Evolutionary conservation across 2,329 filamentous ascomycete genomes (phyloP).

Genomic region (Fusarium napiforme): DNA sequence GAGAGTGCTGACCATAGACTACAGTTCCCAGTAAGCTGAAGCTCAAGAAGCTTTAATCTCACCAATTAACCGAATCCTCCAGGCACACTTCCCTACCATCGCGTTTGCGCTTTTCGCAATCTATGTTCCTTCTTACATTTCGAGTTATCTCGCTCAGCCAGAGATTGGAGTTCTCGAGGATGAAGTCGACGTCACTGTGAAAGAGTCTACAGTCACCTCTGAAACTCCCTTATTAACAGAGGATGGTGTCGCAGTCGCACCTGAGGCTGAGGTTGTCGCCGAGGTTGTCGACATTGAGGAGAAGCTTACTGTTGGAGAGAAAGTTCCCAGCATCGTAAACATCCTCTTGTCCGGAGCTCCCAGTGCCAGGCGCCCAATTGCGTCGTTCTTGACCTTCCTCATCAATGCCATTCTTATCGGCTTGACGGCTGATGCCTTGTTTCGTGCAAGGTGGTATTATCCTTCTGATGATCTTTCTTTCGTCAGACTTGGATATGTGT

Average conservation of each 20-base stretch:
- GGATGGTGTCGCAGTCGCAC: slow-evolving; percentile 45
- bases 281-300: slow-evolving; percentile 72
- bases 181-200: slow-evolving; percentile 66
- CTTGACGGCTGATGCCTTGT: slow-evolving; percentile 81
- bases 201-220: slow-evolving; percentile 54
- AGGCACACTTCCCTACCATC: slow-evolving; percentile 60
- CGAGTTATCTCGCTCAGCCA: slow-evolving; percentile 66
- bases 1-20: slow-evolving; percentile 20
- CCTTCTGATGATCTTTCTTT: slow-evolving; percentile 83
- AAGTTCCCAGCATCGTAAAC: slow-evolving; percentile 65
- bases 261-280: slow-evolving; percentile 51
- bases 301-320: slow-evolving; percentile 68
- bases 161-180: slow-evolving; percentile 70
- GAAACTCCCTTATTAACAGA: slow-evolving; percentile 46
- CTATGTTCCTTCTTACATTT: slow-evolving; percentile 72
- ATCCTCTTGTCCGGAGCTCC: slow-evolving; percentile 82
- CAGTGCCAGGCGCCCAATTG: slow-evolving; percentile 72
- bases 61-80: slow-evolving; percentile 18
- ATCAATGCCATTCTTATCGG: slow-evolving; percentile 77
- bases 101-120: slow-evolving; percentile 72
- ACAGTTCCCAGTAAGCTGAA: slow-evolving; percentile 52
- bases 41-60: slow-evolving; percentile 13
- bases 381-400: slow-evolving; percentile 74
- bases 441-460: slow-evolving; percentile 76
- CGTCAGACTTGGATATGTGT: slow-evolving; percentile 87